These are phyloP conservation scores for Eutypa lata DNA, from an alignment of 2,329 filamentous ascomycete genomes.

Conservation along the genomic window DNA sequence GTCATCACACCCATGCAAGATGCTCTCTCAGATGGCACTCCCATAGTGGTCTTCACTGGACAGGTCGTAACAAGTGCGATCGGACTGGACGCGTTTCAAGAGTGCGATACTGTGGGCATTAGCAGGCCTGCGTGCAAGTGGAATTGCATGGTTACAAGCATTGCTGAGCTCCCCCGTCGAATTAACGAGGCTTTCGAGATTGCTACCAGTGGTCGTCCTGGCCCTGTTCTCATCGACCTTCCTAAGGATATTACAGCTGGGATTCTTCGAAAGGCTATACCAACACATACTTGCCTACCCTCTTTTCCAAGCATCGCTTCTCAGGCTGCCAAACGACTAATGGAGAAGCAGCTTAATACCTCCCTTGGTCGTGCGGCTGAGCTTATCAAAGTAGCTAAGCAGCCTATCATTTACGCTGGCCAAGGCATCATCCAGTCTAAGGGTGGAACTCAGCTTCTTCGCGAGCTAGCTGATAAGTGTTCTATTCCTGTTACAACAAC, in stretches of 20 bases:
- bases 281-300: no score
- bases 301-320: no score
- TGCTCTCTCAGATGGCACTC: conserved; percentile 90
- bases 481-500: no score
- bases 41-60: conserved; percentile 91
- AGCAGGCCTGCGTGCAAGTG: conserved; percentile 94
- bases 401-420: no score
- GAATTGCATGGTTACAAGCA: conserved; percentile 98
- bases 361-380: no score
- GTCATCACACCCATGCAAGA: conserved; percentile 96
- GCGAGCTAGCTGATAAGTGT: no score
- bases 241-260: conserved; percentile 95
- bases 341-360: no score
- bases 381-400: no score
- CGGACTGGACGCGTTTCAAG: conserved; percentile 94
- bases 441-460: no score
- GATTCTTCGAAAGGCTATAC: conserved; percentile 79
- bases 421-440: no score
- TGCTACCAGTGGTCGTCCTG: conserved; percentile 87
- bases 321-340: no score
- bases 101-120: conserved; percentile 95
- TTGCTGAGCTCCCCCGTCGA: conserved; percentile 85
- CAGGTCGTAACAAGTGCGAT: conserved; percentile 90
- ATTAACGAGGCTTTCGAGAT: conserved; percentile 99
- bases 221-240: conserved; percentile 90